Conservation (phyloP, 352 stramenopile genomes). For the Plasmopara halstedii region DNA sequence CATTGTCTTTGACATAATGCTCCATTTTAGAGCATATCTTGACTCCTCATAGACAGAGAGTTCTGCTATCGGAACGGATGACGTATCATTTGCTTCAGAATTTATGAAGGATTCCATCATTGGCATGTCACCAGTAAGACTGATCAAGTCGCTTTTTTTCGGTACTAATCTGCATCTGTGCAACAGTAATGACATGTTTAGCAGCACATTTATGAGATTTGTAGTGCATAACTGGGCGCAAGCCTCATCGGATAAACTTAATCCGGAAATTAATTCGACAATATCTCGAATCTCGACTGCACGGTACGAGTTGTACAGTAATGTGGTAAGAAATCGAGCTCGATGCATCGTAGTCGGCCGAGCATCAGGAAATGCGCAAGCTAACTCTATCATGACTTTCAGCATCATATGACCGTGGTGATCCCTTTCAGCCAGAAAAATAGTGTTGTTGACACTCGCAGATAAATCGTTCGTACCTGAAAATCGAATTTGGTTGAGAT, state of each 20-base stretch:
- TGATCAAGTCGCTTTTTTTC: slow-evolving; percentile 7
- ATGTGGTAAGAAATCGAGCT: slow-evolving; percentile 39
- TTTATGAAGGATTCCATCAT: slow-evolving; percentile 54
- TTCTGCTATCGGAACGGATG: slow-evolving; percentile 57
- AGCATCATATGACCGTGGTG: slow-evolving; percentile 53
- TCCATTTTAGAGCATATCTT: slow-evolving; percentile 61
- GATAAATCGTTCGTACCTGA: slow-evolving; percentile 27
- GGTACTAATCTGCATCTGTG: slow-evolving; percentile 26
- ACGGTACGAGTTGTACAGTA: slow-evolving; percentile 45
- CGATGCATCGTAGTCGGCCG: slow-evolving; percentile 35
- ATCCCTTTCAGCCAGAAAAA: slow-evolving; percentile 20
- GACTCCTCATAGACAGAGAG: slow-evolving; percentile 53
- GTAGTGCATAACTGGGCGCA: slow-evolving; percentile 46
- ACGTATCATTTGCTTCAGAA: slow-evolving; percentile 34
- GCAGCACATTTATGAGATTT: slow-evolving; percentile 44
- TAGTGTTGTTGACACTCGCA: slow-evolving; percentile 26
- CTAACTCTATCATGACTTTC: slow-evolving; percentile 61
- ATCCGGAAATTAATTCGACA: slow-evolving; percentile 48
- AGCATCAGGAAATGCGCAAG: slow-evolving; percentile 49
- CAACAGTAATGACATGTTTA: slow-evolving; percentile 54
- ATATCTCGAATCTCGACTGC: slow-evolving; percentile 54
- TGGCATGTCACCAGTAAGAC: slow-evolving; percentile 45
- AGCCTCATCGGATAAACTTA: slow-evolving; percentile 33
- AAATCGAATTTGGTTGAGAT: slow-evolving; percentile 33
- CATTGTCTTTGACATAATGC: slow-evolving; percentile 29